phyloP scores from a whole-genome alignment of 2,329 filamentous ascomycete species.

The Aspergillus tanneri region DNA sequence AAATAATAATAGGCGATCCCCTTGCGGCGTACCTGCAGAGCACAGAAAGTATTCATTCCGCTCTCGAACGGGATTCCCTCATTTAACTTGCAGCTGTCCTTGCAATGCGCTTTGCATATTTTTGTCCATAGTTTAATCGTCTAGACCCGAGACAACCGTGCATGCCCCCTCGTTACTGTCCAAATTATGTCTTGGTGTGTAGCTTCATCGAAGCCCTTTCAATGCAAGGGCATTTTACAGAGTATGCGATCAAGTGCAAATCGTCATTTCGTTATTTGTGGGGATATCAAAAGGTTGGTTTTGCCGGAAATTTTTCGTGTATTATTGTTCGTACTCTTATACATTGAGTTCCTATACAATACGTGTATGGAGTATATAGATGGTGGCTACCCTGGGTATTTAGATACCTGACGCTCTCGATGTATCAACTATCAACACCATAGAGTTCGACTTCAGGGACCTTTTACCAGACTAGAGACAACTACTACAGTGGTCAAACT shows the following conservation, averaged over 20 bases:
- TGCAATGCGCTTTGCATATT: constrained; percentile 6
- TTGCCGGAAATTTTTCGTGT: no score
- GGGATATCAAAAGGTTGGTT: not conserved
- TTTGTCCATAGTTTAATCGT: constrained; percentile 2
- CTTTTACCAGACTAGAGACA: no score
- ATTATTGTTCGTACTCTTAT: not conserved
- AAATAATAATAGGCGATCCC: constrained; percentile 7
- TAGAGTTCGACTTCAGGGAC: no score
- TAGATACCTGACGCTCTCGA: not conserved
- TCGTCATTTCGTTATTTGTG: constrained; percentile 7
- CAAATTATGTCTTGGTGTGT: no score
- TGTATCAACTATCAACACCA: not conserved
- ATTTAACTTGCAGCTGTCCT: constrained; percentile 12
- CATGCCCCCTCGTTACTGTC: not conserved
- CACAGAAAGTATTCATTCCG: not conserved
- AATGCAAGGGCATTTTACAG: constrained; percentile 10
- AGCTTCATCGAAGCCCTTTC: no score
- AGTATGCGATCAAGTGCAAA: constrained; percentile 7
- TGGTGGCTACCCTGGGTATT: no score
- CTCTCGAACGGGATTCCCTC: not conserved
- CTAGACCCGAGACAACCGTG: constrained; percentile 4
- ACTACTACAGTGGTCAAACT: no score
- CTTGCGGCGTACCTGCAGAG: constrained; percentile 14
- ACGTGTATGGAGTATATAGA: no score
- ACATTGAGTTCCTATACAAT: not conserved